Base-by-base conservation (phyloP, 2,329 filamentous ascomycete species). In the Phaeoacremonium minimum region DNA sequence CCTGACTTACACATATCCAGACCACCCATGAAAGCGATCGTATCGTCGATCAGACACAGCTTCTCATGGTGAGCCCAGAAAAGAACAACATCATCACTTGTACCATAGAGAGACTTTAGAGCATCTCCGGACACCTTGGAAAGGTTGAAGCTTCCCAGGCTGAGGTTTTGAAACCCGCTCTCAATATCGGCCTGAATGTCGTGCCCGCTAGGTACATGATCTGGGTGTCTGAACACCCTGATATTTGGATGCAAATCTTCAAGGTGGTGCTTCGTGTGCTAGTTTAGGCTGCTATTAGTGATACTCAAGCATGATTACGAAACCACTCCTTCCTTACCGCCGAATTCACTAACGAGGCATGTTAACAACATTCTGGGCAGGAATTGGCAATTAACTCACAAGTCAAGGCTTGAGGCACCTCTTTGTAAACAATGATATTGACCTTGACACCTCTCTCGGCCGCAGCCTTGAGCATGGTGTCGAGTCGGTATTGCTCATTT, bases 1-100 rank as follows among this genome's bases (percentile, higher is more conserved):
- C 5, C 6, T n/a, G n/a, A 46, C 67, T 41, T 63, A 75, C 77
- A 95, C 51, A 95, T 70, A 60, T 95, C 89, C 2, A 95, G 67
- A 15, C 89, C 90, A 33, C 88, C 89, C 89, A 95, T 95, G 55
- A 96, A 95, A 3, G 83, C 88, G 38, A 83, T 69, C 8, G 71
- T 70, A n/a, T 83, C 78, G 56, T 96, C 89, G 13, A 96, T 66
- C 3, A 95, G 56, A 47, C 87, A 87, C 1, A 95, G 74, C 61
- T 96, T 96, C 63, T 96, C 89, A 49, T 95, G 89, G 50, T 95
- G 89, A 4, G 88, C 87, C 89, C 89, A 95, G 61, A 87, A 95
- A 2, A 95, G 65, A 9, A 95, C 84, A 2, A 89, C 78, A 47
- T 85, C 88, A 19, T 89, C 85, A 20, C 79, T 79, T 33, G 86